Conservation (phyloP, 2,329 filamentous ascomycete genomes). For the Berkeleyomyces rouxiae region DNA sequence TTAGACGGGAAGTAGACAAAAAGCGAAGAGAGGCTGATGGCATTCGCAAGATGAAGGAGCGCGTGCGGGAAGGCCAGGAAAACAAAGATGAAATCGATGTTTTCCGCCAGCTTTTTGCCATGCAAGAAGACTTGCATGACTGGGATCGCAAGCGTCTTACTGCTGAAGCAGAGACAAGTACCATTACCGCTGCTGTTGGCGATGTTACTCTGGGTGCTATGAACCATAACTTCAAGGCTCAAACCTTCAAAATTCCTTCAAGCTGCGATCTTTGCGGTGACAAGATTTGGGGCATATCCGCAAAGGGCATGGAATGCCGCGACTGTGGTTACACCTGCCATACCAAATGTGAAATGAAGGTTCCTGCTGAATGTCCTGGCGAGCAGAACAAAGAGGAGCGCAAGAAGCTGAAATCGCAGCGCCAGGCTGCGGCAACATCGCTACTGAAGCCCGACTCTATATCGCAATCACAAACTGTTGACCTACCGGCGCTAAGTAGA, state of each 20-base stretch:
- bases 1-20: conserved; percentile 69
- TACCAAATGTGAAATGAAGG: conserved; percentile 98
- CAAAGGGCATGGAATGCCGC: conserved; percentile 89
- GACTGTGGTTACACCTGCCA: conserved; percentile 98
- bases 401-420: conserved; percentile 78
- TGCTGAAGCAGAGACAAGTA: conserved; percentile 82
- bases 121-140: conserved; percentile 74
- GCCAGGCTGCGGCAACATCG: conserved; percentile 62
- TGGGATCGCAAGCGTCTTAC: conserved; percentile 70
- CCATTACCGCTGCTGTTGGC: conserved; percentile 78
- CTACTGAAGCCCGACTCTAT: conserved; percentile 32
- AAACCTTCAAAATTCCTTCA: conserved; percentile 97
- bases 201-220: conserved; percentile 84
- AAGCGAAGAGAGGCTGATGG: conserved; percentile 74
- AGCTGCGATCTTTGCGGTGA: conserved; percentile 96
- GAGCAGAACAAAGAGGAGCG: conserved; percentile 88
- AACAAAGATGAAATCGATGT: conserved; percentile 78
- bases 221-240: conserved; percentile 96
- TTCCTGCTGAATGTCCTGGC: conserved; percentile 85
- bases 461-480: conserved; percentile 35
- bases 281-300: conserved; percentile 89
- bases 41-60: conserved; percentile 55
- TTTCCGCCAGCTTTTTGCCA: conserved; percentile 62
- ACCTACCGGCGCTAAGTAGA: conserved; percentile 52
- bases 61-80: conserved; percentile 66